These are phyloP conservation scores for Ammopiptanthus mongolicus DNA, from an alignment of 306 rosid species.

Conservation along the genomic window DNA sequence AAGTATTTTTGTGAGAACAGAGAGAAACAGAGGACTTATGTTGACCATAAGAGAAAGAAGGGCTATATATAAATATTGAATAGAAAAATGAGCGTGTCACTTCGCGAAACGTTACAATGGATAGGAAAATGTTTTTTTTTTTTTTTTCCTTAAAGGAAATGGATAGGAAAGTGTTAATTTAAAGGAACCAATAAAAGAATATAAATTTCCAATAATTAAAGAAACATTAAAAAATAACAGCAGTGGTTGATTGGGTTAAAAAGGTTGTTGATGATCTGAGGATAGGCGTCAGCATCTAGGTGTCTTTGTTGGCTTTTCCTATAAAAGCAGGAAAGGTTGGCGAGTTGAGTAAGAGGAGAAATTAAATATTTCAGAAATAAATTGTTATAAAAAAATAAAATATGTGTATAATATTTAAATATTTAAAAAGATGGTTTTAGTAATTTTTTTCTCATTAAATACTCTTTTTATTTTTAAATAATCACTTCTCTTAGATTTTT, in stretches of 20 bases:
- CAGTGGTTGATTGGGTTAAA: background rate
- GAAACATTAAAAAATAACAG: background rate
- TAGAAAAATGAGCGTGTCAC: background rate
- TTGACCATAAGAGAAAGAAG: constrained; percentile 19
- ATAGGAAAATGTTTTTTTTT: background rate
- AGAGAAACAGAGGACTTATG: constrained; percentile 1
- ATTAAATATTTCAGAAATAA: background rate
- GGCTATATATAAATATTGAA: background rate
- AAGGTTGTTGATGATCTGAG: background rate
- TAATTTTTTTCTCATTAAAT: no score
- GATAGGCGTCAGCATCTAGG: background rate
- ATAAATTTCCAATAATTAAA: background rate
- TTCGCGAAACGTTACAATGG: background rate
- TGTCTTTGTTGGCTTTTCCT: background rate
- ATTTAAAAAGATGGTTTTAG: no score
- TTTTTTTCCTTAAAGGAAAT: no score
- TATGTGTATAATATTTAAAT: no score
- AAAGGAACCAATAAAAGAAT: background rate
- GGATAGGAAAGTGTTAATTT: background rate
- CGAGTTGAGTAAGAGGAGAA: background rate
- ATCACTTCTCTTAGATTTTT: no score
- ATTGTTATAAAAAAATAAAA: no score
- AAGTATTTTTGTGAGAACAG: background rate
- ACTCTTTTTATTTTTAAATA: no score
- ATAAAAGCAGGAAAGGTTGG: background rate